phyloP scores from a whole-genome alignment of 169 alveolate species.

The Amoebophrya sp. region DNA sequence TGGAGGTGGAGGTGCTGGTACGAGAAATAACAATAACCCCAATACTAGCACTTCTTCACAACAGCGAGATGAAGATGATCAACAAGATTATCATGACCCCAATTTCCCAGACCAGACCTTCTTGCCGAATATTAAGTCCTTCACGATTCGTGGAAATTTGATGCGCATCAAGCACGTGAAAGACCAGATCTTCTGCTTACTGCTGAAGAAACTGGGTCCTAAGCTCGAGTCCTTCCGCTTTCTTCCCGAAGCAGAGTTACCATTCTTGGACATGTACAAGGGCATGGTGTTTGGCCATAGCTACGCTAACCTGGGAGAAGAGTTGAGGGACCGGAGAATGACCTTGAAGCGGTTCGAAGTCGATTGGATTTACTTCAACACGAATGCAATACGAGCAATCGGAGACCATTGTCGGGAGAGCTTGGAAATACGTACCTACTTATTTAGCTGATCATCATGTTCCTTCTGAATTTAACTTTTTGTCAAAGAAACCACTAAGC shows the following conservation, averaged over 20 bases:
- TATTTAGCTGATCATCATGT: too few relatives aligned
- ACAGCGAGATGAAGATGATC: neutral
- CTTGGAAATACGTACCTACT: neutral
- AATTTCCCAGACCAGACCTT: neutral
- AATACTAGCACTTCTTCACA: too few relatives aligned
- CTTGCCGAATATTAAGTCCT: neutral
- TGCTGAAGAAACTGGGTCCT: neutral
- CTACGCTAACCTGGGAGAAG: neutral
- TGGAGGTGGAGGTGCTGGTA: neutral
- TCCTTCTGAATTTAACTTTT: too few relatives aligned
- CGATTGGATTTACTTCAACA: slow-evolving; percentile 5
- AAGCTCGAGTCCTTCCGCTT: neutral
- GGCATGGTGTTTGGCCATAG: slow-evolving; percentile 4
- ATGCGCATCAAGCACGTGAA: neutral
- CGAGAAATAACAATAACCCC: too few relatives aligned
- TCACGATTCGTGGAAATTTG: neutral
- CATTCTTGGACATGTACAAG: slow-evolving; percentile 3
- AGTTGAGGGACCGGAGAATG: neutral
- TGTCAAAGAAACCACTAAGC: too few relatives aligned
- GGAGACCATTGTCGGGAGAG: neutral
- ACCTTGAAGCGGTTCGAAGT: neutral
- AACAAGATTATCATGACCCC: neutral
- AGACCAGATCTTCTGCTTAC: neutral
- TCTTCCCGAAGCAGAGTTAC: neutral
- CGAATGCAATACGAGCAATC: neutral